Evolutionary conservation across 352 stramenopile species (phyloP), one percentile per base, ranked within the genome.

Genomic region (Phytophthora lateralis): DNA sequence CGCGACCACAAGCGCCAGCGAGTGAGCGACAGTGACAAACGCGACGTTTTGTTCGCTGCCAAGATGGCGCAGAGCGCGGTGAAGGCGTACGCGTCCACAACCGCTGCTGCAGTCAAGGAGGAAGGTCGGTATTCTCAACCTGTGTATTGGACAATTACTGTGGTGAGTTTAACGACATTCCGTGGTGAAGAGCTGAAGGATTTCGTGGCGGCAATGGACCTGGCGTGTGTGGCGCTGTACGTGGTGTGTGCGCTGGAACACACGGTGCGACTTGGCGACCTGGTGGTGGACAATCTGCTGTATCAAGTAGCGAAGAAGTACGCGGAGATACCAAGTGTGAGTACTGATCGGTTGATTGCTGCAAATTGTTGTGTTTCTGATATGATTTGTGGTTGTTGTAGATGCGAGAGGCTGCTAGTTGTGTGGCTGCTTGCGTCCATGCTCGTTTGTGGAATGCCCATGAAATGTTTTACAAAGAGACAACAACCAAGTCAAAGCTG

Each of bases 251-350:
- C 63, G 11, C 57, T 78, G 32, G 82, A 89, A 52, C 50, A 69
- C 42, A 50, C 68, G 24, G 67, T 85, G 18, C 69, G 65, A 14
- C 60, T 93, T 11, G 71, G 72, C 21, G 82, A 90, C 20, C 65
- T 90, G 30, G 82, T 91, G 46, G 20, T 88, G 20, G 84, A 91
- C 44, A 93, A 90, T 58, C 67, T 93, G 69, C 69, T 93, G 11
- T 93, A 93, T 34, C 84, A 93, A 69, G 72, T 91, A 11, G 69
- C 82, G 29, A 93, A 93, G 68, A 90, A 88, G 41, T 85, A 82
- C 47, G 59, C 68, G 0, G 82, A 90, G 24, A 76, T 87, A 8
- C 71, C 77, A 9, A 51, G 71, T 29, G 82, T 84, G 43, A 27
- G 71, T 60, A 14, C 4, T 30, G 7, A 12, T 18, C 21, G 29